A percentile compares a stretch with the other conserved stretches of the same genome.
phyloP scores from a whole-genome alignment of 768 basidiomycete species.

The Suillus ampliporus region DNA sequence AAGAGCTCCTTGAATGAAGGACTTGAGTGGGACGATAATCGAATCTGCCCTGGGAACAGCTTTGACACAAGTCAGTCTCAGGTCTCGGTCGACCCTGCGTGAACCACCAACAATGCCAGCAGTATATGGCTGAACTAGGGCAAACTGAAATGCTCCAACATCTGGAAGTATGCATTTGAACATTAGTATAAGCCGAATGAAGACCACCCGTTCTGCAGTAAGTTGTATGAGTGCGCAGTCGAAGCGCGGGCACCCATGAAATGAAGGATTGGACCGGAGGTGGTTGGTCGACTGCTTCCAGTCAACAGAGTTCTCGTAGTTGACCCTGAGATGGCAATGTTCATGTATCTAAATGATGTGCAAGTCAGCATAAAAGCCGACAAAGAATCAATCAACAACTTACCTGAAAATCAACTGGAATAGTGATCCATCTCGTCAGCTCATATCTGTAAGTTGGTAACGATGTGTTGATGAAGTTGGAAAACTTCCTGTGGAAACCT shows the following conservation, averaged over 20 bases:
- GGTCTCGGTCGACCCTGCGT: constrained; percentile 25
- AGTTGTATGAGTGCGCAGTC: constrained; percentile 33
- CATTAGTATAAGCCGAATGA: constrained; percentile 28
- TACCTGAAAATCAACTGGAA: constrained; percentile 2
- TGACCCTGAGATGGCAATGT: constrained; percentile 30
- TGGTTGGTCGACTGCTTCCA: constrained; percentile 36
- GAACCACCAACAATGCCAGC: neutral
- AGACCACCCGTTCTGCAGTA: neutral
- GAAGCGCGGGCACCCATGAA: constrained; percentile 30
- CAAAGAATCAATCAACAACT: neutral
- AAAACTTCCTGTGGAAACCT: neutral
- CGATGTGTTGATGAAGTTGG: neutral
- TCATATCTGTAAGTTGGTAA: neutral
- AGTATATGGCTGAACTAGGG: constrained; percentile 29
- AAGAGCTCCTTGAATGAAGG: constrained; percentile 23
- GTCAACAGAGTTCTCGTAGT: constrained; percentile 33
- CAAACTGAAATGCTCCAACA: constrained; percentile 14
- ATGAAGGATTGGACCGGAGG: constrained; percentile 37
- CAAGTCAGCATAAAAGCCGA: neutral
- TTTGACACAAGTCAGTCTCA: constrained; percentile 22
- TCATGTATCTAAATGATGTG: constrained; percentile 23
- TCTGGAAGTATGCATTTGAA: constrained; percentile 25
- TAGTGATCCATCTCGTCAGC: neutral
- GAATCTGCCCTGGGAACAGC: constrained; percentile 8
- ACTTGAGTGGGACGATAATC: constrained; percentile 27